Evolutionary conservation across 2,329 filamentous ascomycete species (phyloP).

Genomic region (Cytospora piceae): DNA sequence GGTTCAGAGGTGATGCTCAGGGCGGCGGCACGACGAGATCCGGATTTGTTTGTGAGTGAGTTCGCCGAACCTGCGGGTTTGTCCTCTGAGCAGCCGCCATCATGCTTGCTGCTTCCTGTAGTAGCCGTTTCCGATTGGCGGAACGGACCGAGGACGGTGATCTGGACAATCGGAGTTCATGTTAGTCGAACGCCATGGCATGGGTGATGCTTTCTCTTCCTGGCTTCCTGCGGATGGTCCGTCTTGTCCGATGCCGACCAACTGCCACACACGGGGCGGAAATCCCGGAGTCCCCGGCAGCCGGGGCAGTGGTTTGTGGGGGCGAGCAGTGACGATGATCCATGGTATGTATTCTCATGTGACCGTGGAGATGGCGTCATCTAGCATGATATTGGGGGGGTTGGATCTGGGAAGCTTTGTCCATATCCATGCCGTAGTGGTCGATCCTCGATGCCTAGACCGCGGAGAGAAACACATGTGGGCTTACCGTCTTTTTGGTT

Average conservation of each 20-base stretch:
- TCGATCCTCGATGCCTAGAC: neutral
- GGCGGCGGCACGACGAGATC: too few relatives aligned
- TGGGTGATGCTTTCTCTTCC: neutral
- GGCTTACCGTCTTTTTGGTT: slow-evolving; percentile 16
- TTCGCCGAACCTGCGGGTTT: too few relatives aligned
- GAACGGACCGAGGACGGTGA: neutral
- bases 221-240: neutral
- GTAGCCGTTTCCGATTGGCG: neutral
- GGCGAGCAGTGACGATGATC: too few relatives aligned
- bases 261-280: neutral
- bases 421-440: too few relatives aligned
- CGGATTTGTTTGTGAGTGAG: neutral
- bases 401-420: too few relatives aligned
- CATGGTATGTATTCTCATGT: too few relatives aligned
- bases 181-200: neutral
- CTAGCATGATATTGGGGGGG: too few relatives aligned
- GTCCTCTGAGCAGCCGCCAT: neutral
- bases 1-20: neutral
- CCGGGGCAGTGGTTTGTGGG: too few relatives aligned
- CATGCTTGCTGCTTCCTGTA: neutral
- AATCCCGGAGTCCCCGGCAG: neutral
- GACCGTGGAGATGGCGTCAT: too few relatives aligned
- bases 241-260: neutral
- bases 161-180: neutral
- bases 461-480: neutral